Percentiles rank a stretch among this genome's conserved stretches.
Conservation (phyloP, 2,329 filamentous ascomycete species). For the Bipolaris bicolor region DNA sequence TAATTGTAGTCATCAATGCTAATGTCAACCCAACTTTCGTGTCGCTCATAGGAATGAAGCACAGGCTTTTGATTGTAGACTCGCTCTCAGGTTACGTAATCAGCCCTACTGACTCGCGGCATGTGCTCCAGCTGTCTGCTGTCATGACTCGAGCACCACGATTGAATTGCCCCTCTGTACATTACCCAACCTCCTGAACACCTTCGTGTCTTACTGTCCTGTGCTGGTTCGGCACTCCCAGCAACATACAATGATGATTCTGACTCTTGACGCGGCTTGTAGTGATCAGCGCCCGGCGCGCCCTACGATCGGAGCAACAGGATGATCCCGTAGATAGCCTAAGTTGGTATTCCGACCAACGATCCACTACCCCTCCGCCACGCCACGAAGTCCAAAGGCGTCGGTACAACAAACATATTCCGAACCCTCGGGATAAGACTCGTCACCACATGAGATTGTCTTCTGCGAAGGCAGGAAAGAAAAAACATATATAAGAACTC, state of each 20-base stretch:
- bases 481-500: constrained; percentile 5
- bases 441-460: constrained; percentile 6
- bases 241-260: neutral
- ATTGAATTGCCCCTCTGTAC: constrained; percentile 19
- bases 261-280: neutral
- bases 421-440: constrained; percentile 1
- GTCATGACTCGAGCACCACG: constrained; percentile 4
- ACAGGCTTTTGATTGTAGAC: neutral
- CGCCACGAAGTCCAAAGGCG: neutral
- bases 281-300: neutral
- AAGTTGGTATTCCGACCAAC: constrained; percentile 16
- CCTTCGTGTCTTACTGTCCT: constrained; percentile 27
- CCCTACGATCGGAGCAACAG: constrained; percentile 18
- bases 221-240: constrained; percentile 2
- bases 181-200: constrained; percentile 14
- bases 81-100: constrained; percentile 40
- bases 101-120: constrained; percentile 19
- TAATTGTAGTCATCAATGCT: too few relatives aligned
- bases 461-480: neutral
- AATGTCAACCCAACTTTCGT: neutral
- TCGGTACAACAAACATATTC: constrained; percentile 13
- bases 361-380: constrained; percentile 23
- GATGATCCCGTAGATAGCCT: constrained; percentile 11
- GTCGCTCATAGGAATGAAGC: neutral
- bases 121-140: neutral